Base-by-base conservation (phyloP, 202 grass and related monocot species). In the Zizania palustris region DNA sequence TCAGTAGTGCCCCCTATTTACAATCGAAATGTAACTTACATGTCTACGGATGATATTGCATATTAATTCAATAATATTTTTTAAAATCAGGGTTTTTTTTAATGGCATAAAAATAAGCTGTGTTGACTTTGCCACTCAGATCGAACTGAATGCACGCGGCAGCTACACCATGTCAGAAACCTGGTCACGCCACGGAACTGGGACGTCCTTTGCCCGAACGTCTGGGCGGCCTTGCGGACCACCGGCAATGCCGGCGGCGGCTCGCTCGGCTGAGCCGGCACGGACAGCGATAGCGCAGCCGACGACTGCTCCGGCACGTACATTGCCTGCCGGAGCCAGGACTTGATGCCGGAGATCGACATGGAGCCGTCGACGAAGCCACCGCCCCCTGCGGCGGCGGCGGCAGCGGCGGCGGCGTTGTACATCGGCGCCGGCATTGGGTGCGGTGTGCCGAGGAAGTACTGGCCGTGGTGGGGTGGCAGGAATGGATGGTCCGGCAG, bases 271-370 rank as follows among this genome's bases (percentile, higher is more conserved):
- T 36, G 69, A 48, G 28, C 65, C 4, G 72, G 1, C 84, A 83
- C 65, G 1, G 90, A 86, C 48, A 93, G 90, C 5, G 82, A 82
- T 4, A 83, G 57, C n/a, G 68, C 79, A 60, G 83, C 76, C 64
- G 83, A 16, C 59, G 85, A 61, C 6, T 44, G 58, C 13, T 79
- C 80, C 4, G 80, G 65, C 33, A 81, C 39, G 60, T 73, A 84
- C 74, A 87, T 84, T 14, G 77, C 65, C 59, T 91, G 88, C 63
- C 90, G 83, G 78, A 97, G 85, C 90, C 93, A 97, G 18, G 93
- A 97, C 77, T 97, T 97, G 61, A 93, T 93, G 45, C 88, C 88
- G 19, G 90, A 97, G 65, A 97, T 97, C n/a, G 93, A 97, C 59
- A 90, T 83, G 28, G 85, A 91, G 11, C 90, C 71, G 5, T 82